A percentile compares a stretch with the other conserved stretches of the same genome.
Conservation (phyloP, 2,329 filamentous ascomycete genomes). For the Pseudogymnoascus sp. region DNA sequence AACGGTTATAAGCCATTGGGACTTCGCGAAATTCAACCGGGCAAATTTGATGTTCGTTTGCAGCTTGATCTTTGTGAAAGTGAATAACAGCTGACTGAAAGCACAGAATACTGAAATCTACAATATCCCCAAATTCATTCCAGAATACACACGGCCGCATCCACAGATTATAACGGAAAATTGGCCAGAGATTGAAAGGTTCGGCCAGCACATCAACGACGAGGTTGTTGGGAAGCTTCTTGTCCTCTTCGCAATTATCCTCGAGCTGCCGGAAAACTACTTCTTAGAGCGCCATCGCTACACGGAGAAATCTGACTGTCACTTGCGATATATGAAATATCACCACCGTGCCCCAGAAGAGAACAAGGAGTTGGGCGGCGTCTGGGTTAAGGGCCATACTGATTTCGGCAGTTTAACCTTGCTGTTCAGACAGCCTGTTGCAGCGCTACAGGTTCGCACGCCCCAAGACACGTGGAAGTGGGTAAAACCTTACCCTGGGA, state of each 20-base stretch:
- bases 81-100: no score
- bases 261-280: conserved; percentile 50
- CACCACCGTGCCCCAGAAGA: conserved; percentile 38
- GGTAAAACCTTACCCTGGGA: no score
- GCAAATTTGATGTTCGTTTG: no score
- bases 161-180: conserved; percentile 40
- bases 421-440: no score
- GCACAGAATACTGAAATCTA: conserved; percentile 48
- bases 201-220: conserved; percentile 35
- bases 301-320: conserved; percentile 45
- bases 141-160: conserved; percentile 35
- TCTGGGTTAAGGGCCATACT: conserved; percentile 18
- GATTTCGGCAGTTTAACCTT: no score
- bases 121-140: conserved; percentile 49
- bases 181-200: conserved; percentile 45
- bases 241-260: conserved; percentile 49
- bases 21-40: no score
- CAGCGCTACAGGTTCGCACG: no score
- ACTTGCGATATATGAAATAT: conserved; percentile 54
- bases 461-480: no score
- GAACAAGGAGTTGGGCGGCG: conserved; percentile 35
- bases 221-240: conserved; percentile 48
- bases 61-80: no score
- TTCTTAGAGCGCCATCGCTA: conserved; percentile 48
- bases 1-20: no score